A percentile compares a stretch with the other conserved stretches of the same genome.
Conservation (phyloP, 1,284 basidiomycete species). For the Cutaneotrichosporon spelunceum region DNA sequence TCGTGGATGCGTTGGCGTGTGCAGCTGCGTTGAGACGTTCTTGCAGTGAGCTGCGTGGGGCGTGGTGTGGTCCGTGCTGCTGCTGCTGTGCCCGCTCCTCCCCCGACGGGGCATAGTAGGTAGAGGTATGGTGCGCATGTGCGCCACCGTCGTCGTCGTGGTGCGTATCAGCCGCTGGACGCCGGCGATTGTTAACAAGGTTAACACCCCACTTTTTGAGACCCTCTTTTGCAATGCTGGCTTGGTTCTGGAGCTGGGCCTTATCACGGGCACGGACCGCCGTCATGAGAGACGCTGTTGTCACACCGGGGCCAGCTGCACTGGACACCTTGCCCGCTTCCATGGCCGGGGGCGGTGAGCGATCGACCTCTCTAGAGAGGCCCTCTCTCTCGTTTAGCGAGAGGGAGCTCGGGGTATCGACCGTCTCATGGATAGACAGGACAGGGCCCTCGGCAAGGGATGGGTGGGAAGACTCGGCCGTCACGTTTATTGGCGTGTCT, state of each 20-base stretch:
- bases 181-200: slow-evolving; percentile 52
- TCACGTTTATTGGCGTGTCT: neutral
- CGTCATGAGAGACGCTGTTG: slow-evolving; percentile 26
- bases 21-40: slow-evolving; percentile 44
- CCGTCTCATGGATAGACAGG: neutral
- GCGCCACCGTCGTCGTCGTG: slow-evolving; percentile 15
- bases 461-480: neutral
- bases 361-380: slow-evolving; percentile 4
- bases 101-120: slow-evolving; percentile 36
- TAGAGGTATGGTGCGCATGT: neutral
- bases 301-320: neutral
- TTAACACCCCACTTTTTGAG: slow-evolving; percentile 84
- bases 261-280: slow-evolving; percentile 70
- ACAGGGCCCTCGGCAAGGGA: neutral
- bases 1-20: slow-evolving; percentile 5
- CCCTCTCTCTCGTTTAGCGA: neutral
- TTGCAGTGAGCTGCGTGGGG: slow-evolving; percentile 25
- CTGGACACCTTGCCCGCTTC: neutral
- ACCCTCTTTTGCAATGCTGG: slow-evolving; percentile 65
- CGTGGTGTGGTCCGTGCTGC: neutral
- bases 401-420: neutral
- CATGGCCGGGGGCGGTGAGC: neutral
- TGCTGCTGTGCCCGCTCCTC: slow-evolving; percentile 20
- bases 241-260: slow-evolving; percentile 67
- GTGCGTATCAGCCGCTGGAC: slow-evolving; percentile 14